Evolutionary conservation across 495 filamentous ascomycete genomes (phyloP).

Genomic region (Xylaria castorea): DNA sequence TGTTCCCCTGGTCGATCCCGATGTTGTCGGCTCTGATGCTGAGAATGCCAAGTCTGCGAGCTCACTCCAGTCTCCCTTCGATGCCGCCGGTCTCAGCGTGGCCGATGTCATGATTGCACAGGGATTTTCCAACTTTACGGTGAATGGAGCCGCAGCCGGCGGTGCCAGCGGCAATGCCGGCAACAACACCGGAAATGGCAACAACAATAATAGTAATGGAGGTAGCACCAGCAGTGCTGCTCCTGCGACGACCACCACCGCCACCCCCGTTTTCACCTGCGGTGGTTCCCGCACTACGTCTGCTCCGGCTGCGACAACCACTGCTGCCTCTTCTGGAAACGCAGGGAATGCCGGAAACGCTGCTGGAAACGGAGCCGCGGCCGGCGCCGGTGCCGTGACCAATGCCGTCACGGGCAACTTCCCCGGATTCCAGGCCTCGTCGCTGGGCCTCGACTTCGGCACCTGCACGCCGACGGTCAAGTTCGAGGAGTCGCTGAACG

Average conservation of each 20-base stretch:
- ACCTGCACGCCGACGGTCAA: constrained; percentile 62
- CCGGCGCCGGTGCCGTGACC: constrained; percentile 47
- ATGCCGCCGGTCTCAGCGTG: constrained; percentile 59
- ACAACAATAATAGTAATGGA: constrained; percentile 5
- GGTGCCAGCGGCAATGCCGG: constrained; percentile 21
- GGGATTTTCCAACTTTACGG: constrained; percentile 65
- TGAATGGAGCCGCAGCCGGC: constrained; percentile 43
- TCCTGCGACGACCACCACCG: neutral
- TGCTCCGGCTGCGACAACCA: constrained; percentile 33
- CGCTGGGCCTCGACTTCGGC: constrained; percentile 57
- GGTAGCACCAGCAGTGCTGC: constrained; percentile 27
- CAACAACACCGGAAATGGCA: constrained; percentile 18
- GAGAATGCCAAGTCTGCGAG: constrained; percentile 61
- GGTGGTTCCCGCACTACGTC: constrained; percentile 24
- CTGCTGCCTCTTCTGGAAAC: constrained; percentile 46
- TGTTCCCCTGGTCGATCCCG: constrained; percentile 66
- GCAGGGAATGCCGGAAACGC: constrained; percentile 26
- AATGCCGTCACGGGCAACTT: constrained; percentile 47
- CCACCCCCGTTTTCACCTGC: constrained; percentile 1
- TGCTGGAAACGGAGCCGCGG: constrained; percentile 49
- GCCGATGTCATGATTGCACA: constrained; percentile 59
- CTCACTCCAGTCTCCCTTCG: constrained; percentile 57
- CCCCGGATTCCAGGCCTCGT: constrained; percentile 38
- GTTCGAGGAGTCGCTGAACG: constrained; percentile 59
- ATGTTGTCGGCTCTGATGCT: constrained; percentile 55